phyloP scores from a whole-genome alignment of 2,329 filamentous ascomycete genomes.

The Penicillium sp. region DNA sequence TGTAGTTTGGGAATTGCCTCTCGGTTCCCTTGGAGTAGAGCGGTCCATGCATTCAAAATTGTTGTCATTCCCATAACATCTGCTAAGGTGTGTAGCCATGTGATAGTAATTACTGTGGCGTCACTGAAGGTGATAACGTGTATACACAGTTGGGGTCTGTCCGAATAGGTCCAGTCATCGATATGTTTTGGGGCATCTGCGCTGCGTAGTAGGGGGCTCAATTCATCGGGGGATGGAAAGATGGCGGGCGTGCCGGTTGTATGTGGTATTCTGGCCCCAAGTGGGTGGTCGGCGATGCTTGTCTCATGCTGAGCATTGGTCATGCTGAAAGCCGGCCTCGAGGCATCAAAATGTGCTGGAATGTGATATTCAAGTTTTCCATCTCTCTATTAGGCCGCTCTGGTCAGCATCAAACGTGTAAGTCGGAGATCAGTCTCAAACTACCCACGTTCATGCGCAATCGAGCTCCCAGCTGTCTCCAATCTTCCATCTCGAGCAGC shows the following conservation, averaged over 20 bases:
- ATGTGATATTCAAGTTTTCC: not conserved
- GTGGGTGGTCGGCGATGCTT: not conserved
- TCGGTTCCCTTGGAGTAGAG: not conserved
- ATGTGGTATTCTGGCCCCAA: not conserved
- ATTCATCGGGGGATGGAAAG: not conserved
- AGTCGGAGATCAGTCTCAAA: not conserved
- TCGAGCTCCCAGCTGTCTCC: not conserved
- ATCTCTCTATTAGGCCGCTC: not conserved
- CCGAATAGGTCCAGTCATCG: not conserved
- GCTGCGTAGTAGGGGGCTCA: not conserved
- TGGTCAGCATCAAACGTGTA: not conserved
- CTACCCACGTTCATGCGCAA: not conserved
- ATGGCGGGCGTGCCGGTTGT: not conserved
- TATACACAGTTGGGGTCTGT: not conserved
- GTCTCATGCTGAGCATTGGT: not conserved
- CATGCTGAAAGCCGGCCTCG: not conserved
- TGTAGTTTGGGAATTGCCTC: not conserved
- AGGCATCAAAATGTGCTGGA: not conserved
- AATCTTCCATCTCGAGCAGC: not conserved
- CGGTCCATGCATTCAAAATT: not conserved
- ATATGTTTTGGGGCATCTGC: not conserved
- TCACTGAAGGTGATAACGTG: not conserved
- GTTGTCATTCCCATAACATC: not conserved
- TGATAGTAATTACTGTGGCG: not conserved
- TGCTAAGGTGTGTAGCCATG: not conserved